phyloP scores from a whole-genome alignment of 2,329 filamentous ascomycete species.

The Pyricularia sp. region DNA sequence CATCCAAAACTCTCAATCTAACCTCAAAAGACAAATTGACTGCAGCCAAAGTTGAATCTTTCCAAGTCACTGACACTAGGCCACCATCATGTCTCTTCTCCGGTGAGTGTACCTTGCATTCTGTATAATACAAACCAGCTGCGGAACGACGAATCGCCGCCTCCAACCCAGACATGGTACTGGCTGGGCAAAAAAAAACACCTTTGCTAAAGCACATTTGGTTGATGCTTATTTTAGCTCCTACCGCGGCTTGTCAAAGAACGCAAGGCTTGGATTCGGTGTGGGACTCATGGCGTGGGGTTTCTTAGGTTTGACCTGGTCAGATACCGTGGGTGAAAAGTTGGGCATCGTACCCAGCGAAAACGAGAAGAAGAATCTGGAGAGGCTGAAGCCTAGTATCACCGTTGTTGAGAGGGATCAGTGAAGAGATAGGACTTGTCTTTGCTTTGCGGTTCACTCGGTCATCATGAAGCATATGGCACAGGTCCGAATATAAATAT shows the following conservation, averaged over 20 bases:
- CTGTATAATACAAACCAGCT: neutral
- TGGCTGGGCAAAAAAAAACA: neutral
- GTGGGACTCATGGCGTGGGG: constrained; percentile 70
- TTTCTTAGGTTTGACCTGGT: constrained; percentile 59
- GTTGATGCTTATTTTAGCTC: constrained; percentile 31
- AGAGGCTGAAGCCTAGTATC: constrained; percentile 52
- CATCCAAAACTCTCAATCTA: neutral
- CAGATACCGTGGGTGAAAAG: constrained; percentile 63
- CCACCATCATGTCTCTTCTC: neutral
- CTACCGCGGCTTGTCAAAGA: constrained; percentile 63
- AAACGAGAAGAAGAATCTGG: constrained; percentile 60
- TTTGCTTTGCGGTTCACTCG: neutral
- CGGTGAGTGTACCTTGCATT: neutral
- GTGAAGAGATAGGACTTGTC: neutral
- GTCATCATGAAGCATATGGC: neutral
- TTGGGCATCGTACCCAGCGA: constrained; percentile 65
- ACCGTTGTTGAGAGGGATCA: constrained; percentile 41
- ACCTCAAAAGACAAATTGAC: neutral
- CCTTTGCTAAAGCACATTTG: neutral
- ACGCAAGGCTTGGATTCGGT: constrained; percentile 63
- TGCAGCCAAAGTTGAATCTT: neutral
- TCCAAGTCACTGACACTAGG: neutral
- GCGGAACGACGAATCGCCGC: neutral
- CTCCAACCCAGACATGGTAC: neutral
- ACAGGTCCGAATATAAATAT: neutral